phyloP scores from a whole-genome alignment of 1,284 basidiomycete genomes.

The Tausonia pullulans region DNA sequence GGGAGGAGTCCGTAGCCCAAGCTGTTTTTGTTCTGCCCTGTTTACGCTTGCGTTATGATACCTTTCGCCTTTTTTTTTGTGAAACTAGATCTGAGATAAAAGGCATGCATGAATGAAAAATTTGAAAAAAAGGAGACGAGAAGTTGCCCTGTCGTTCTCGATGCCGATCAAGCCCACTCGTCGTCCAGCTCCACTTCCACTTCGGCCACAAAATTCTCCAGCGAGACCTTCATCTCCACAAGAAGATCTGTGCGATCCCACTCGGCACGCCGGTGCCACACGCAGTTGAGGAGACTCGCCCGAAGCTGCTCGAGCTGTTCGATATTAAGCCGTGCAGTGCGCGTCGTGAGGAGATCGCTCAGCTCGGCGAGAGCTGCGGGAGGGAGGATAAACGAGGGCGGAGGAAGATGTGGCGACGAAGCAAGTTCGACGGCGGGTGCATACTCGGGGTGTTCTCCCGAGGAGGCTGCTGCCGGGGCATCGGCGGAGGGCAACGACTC shows the following conservation, averaged over 20 bases:
- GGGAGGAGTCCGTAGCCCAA: no score
- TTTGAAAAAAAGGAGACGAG: not conserved
- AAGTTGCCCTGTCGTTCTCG: not conserved
- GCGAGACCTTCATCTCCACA: constrained; percentile 46
- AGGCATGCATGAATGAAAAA: not conserved
- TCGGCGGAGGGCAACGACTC: not conserved
- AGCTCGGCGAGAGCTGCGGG: constrained; percentile 20
- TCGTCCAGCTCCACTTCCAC: constrained; percentile 38
- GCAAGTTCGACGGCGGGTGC: no score
- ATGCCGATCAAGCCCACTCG: not conserved
- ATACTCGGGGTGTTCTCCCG: no score
- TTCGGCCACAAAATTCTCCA: constrained; percentile 48
- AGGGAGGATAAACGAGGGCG: constrained; percentile 29
- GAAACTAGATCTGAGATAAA: not conserved
- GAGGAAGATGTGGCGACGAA: constrained; percentile 2
- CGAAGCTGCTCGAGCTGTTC: constrained; percentile 91
- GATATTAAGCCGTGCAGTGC: constrained; percentile 52
- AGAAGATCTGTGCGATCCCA: constrained; percentile 72
- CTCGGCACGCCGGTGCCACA: constrained; percentile 68
- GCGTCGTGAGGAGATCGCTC: constrained; percentile 17
- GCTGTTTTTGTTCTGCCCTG: not conserved
- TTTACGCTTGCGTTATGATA: not conserved
- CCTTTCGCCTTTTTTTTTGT: not conserved
- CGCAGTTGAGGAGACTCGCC: constrained; percentile 61
- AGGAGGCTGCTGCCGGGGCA: constrained; percentile 2